These are phyloP conservation scores for Solanum boliviense DNA, from an alignment of 257 asterid genomes.

Conservation along the genomic window DNA sequence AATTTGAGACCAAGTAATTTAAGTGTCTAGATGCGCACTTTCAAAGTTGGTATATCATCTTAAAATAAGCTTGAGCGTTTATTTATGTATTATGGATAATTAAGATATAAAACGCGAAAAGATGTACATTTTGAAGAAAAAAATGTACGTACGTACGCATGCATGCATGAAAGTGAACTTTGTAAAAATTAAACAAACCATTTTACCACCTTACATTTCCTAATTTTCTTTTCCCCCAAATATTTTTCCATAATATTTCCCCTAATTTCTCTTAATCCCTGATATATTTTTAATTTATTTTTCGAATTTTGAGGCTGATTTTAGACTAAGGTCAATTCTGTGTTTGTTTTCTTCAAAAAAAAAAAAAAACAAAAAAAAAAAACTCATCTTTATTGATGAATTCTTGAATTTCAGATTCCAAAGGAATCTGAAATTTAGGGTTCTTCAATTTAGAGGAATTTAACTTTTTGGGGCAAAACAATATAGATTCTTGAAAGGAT, in stretches of 20 bases:
- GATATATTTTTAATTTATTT: neutral
- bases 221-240: neutral
- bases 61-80: no score
- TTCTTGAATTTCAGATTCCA: neutral
- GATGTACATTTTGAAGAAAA: neutral
- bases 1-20: no score
- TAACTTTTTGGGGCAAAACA: neutral
- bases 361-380: neutral
- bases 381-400: neutral
- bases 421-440: neutral
- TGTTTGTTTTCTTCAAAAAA: neutral
- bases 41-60: no score
- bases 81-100: neutral
- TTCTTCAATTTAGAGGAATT: neutral
- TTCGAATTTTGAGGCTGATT: neutral
- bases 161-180: neutral
- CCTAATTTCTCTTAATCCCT: neutral
- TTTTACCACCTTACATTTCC: neutral
- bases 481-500: neutral
- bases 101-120: neutral
- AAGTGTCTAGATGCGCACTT: no score
- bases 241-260: neutral
- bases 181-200: neutral
- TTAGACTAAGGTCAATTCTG: neutral
- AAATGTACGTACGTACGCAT: neutral